Percentiles rank a stretch among this genome's conserved stretches.
Conservation (phyloP, 2,329 filamentous ascomycete species). For the Coniella lustricola region DNA sequence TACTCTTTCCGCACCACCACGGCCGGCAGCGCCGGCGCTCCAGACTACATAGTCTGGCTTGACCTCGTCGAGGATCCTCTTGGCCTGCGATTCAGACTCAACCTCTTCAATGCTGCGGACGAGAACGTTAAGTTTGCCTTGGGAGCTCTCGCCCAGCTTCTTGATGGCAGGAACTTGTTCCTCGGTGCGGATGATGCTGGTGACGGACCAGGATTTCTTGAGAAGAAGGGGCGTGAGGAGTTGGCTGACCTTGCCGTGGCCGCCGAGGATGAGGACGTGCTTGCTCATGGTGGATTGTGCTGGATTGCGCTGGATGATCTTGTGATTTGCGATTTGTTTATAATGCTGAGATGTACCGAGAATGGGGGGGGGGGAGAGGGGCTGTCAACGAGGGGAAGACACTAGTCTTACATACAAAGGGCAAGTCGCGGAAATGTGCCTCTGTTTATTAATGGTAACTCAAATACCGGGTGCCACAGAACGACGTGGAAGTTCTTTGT, state of each 20-base stretch:
- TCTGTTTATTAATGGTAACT: no score
- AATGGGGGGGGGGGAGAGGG: no score
- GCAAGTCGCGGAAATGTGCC: no score
- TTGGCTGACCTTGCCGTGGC: conserved; percentile 73
- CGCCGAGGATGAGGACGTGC: conserved; percentile 68
- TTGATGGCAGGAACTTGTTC: conserved; percentile 60
- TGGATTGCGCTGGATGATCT: background rate
- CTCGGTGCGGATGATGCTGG: conserved; percentile 67
- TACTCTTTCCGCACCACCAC: conserved; percentile 46
- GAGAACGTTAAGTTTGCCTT: conserved; percentile 61
- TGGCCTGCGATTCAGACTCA: conserved; percentile 54
- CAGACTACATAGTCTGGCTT: conserved; percentile 61
- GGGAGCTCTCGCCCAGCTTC: conserved; percentile 44
- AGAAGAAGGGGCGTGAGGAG: conserved; percentile 71
- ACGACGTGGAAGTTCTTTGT: no score
- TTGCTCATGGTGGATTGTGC: conserved; percentile 22
- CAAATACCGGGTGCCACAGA: no score
- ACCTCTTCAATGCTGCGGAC: conserved; percentile 67
- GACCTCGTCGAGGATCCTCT: conserved; percentile 53
- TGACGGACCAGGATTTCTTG: conserved; percentile 67
- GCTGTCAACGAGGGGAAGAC: no score
- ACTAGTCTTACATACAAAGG: no score
- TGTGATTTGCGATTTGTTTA: background rate
- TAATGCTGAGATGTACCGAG: no score
- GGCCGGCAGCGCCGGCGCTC: conserved; percentile 59